Conservation (phyloP, 768 basidiomycete genomes). For the Calocybe gangraenosa region DNA sequence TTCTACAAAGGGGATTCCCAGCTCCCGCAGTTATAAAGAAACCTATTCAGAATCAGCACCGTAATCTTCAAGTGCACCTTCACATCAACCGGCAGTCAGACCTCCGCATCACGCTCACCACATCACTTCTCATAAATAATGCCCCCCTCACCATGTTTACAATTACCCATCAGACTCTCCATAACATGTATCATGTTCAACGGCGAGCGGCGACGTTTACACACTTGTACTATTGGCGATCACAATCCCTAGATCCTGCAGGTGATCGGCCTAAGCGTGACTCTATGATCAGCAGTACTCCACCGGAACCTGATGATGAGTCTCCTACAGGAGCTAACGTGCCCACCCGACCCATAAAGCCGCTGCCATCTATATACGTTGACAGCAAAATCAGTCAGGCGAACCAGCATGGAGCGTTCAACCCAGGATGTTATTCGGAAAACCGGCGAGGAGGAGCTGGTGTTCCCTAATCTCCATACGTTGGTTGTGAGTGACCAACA, state of each 20-base stretch:
- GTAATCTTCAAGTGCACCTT: slow-evolving; percentile 87
- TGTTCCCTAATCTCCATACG: slow-evolving; percentile 95
- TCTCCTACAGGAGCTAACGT: slow-evolving; percentile 25
- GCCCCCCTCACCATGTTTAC: slow-evolving; percentile 89
- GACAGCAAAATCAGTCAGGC: slow-evolving; percentile 96
- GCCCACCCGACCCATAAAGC: slow-evolving; percentile 50
- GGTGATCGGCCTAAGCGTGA: slow-evolving; percentile 47
- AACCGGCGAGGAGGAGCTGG: slow-evolving; percentile 92
- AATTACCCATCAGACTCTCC: slow-evolving; percentile 91
- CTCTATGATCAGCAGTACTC: slow-evolving; percentile 39
- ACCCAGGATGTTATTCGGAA: slow-evolving; percentile 94
- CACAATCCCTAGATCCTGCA: slow-evolving; percentile 84
- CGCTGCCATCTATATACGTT: slow-evolving; percentile 79
- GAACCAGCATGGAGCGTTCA: slow-evolving; percentile 94
- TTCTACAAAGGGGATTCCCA: slow-evolving; percentile 1
- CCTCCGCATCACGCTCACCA: slow-evolving; percentile 83
- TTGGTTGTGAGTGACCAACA: slow-evolving; percentile 32
- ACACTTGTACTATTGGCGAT: slow-evolving; percentile 87
- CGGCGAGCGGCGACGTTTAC: slow-evolving; percentile 73
- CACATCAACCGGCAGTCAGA: slow-evolving; percentile 84
- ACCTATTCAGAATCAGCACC: slow-evolving; percentile 20
- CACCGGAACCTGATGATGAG: slow-evolving; percentile 64
- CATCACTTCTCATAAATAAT: slow-evolving; percentile 94
- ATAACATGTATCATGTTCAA: slow-evolving; percentile 84
- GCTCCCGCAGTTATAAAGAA: slow-evolving; percentile 1